phyloP scores from a whole-genome alignment of 331 rosid species.

The Quercus tomentella region DNA sequence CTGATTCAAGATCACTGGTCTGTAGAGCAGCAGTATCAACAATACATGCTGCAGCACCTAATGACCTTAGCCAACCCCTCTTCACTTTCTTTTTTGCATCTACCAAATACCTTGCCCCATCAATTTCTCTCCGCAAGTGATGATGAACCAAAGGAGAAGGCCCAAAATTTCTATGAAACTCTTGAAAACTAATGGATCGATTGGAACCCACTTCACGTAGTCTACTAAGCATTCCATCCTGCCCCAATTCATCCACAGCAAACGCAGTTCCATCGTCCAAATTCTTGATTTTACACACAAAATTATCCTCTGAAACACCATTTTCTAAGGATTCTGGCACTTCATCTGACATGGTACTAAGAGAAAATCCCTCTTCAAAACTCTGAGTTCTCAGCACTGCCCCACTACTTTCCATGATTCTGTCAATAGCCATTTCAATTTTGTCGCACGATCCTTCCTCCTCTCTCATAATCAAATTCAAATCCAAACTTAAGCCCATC shows the following conservation, averaged over 20 bases:
- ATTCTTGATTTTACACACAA: slow-evolving; percentile 29
- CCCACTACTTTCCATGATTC: slow-evolving; percentile 40
- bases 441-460: slow-evolving; percentile 15
- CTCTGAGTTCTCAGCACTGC: slow-evolving; percentile 41
- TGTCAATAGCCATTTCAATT: slow-evolving; percentile 30
- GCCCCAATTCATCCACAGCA: slow-evolving; percentile 32
- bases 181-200: slow-evolving; percentile 29
- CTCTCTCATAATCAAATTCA: slow-evolving; percentile 21
- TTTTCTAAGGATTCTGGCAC: slow-evolving; percentile 28
- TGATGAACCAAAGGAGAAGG: slow-evolving; percentile 32
- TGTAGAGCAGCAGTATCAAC: slow-evolving; percentile 25
- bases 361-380: slow-evolving; percentile 35
- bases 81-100: slow-evolving; percentile 36
- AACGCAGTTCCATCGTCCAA: slow-evolving; percentile 44
- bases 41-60: slow-evolving; percentile 45
- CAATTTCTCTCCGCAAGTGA: slow-evolving; percentile 38
- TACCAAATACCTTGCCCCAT: slow-evolving; percentile 24
- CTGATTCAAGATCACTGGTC: slow-evolving; percentile 27
- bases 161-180: slow-evolving; percentile 29
- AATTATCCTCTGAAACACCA: slow-evolving; percentile 28
- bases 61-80: slow-evolving; percentile 49
- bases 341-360: slow-evolving; percentile 33
- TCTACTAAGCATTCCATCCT: slow-evolving; percentile 29
- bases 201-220: slow-evolving; percentile 36
- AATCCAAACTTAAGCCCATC: slow-evolving; percentile 46